Evolutionary conservation across 2,329 filamentous ascomycete species (phyloP).

Genomic region (Sarocladium brachiariae): DNA sequence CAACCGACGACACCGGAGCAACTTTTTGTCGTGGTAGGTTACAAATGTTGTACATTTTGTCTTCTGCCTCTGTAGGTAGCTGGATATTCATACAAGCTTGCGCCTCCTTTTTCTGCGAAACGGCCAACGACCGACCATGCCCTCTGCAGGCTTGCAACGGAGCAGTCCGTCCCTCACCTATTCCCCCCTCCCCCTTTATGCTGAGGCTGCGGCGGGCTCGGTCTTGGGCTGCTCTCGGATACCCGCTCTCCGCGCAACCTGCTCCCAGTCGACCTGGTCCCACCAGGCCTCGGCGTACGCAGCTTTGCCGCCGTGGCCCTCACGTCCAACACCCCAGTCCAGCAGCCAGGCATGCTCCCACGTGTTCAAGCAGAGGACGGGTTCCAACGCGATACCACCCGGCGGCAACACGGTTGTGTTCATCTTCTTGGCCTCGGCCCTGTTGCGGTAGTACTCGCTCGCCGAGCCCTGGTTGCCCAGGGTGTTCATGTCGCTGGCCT

Average conservation of each 20-base stretch:
- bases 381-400: conserved; percentile 62
- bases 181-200: too few relatives aligned
- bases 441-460: conserved; percentile 32
- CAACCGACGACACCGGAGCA: too few relatives aligned
- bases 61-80: conserved; percentile 23
- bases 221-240: conserved; percentile 13
- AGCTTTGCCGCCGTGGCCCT: conserved; percentile 64
- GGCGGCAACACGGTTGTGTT: conserved; percentile 39
- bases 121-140: too few relatives aligned
- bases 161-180: too few relatives aligned
- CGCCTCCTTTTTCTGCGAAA: too few relatives aligned
- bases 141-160: too few relatives aligned
- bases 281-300: conserved; percentile 78
- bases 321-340: conserved; percentile 60
- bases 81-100: conserved; percentile 14
- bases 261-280: conserved; percentile 77
- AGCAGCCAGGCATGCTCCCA: conserved; percentile 93
- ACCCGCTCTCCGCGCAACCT: conserved; percentile 45
- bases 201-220: not conserved
- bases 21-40: not conserved
- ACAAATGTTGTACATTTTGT: conserved; percentile 18
- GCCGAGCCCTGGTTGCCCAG: conserved; percentile 33
- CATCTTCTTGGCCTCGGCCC: conserved; percentile 23
- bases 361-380: conserved; percentile 85
- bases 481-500: conserved; percentile 64